phyloP scores from a whole-genome alignment of 306 rosid genomes.

The Myrica gale region DNA sequence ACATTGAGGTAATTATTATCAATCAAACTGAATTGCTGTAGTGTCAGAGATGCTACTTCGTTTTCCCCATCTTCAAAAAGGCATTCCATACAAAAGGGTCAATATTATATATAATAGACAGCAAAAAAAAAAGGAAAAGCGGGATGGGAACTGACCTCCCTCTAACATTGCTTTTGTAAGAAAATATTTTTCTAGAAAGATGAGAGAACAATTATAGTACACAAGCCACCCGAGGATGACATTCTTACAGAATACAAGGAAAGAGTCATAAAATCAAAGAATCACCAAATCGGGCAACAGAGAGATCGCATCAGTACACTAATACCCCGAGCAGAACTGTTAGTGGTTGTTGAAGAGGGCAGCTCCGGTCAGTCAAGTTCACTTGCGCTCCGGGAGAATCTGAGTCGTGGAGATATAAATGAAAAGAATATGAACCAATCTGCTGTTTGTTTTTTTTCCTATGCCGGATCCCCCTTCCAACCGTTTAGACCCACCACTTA shows the following conservation, averaged over 20 bases:
- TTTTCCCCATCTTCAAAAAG: slow-evolving; percentile 41
- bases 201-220: slow-evolving; percentile 51
- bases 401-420: slow-evolving; percentile 22
- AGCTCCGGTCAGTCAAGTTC: slow-evolving; percentile 30
- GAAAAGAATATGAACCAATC: slow-evolving; percentile 37
- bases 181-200: slow-evolving; percentile 34
- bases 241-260: slow-evolving; percentile 35
- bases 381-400: slow-evolving; percentile 22
- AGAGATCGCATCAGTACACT: slow-evolving; percentile 26
- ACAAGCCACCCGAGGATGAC: slow-evolving; percentile 47
- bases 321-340: slow-evolving; percentile 35
- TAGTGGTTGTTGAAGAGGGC: slow-evolving; percentile 41
- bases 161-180: slow-evolving; percentile 40
- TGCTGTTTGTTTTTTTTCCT: slow-evolving; percentile 39
- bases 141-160: slow-evolving; percentile 32
- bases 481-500: slow-evolving; percentile 26
- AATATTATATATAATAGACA: slow-evolving; percentile 14
- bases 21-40: slow-evolving; percentile 4
- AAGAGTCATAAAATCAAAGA: slow-evolving; percentile 53
- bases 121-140: slow-evolving; percentile 12
- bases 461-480: slow-evolving; percentile 43
- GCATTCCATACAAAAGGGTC: slow-evolving; percentile 44
- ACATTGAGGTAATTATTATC: not conserved
- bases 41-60: slow-evolving; percentile 32
- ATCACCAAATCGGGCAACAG: slow-evolving; percentile 43